Evolutionary conservation across 345 rosid genomes (phyloP).

Genomic region (Excoecaria agallocha): DNA sequence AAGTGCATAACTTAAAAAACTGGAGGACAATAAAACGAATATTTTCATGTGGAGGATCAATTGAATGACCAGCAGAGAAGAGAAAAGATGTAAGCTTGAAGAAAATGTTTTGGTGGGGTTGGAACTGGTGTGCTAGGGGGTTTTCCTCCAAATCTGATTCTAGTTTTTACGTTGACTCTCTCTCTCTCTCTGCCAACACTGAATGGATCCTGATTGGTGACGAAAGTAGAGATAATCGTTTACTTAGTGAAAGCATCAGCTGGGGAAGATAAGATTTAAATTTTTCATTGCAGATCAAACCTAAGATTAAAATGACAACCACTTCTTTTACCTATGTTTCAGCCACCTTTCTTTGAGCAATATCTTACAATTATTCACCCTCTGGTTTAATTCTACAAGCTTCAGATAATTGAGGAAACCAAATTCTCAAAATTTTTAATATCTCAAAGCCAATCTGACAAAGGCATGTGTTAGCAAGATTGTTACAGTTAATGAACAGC

Average conservation of each 20-base stretch:
- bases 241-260: constrained; percentile 27
- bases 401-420: background rate
- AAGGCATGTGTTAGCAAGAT: constrained; percentile 1
- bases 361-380: constrained; percentile 4
- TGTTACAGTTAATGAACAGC: background rate
- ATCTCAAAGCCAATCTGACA: constrained; percentile 12
- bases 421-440: background rate
- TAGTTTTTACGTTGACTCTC: constrained; percentile 30
- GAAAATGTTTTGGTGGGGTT: constrained; percentile 13
- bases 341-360: constrained; percentile 6
- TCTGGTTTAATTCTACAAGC: background rate
- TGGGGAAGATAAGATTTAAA: background rate
- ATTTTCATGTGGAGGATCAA: constrained; percentile 42
- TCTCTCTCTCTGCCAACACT: constrained; percentile 9
- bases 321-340: background rate
- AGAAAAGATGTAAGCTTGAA: constrained; percentile 17
- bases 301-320: background rate
- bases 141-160: constrained; percentile 23
- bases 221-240: constrained; percentile 17
- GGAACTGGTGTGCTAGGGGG: constrained; percentile 23
- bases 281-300: constrained; percentile 15
- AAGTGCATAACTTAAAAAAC: constrained; percentile 39
- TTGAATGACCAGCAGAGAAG: constrained; percentile 17
- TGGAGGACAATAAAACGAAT: constrained; percentile 23
- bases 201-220: constrained; percentile 22